phyloP scores from a whole-genome alignment of 495 filamentous ascomycete species.

The Sordaria brevicollis region DNA sequence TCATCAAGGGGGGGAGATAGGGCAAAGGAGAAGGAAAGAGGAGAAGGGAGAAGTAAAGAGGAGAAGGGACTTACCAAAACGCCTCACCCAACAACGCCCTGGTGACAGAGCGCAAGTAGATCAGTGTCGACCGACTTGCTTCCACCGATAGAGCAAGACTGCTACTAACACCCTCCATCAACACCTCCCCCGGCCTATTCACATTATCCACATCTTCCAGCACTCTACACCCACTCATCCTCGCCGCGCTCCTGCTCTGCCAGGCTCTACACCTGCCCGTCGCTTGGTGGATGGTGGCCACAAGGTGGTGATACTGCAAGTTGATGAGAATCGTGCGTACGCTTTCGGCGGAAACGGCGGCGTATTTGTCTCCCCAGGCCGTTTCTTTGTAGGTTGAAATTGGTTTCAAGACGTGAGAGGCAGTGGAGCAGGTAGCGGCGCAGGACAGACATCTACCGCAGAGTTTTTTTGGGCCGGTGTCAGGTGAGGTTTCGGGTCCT shows the following conservation, averaged over 20 bases:
- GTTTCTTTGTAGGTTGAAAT: no score
- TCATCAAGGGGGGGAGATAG: neutral
- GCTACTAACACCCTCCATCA: conserved; percentile 35
- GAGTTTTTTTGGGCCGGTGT: no score
- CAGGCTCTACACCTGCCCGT: conserved; percentile 36
- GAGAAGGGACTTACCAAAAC: conserved; percentile 32
- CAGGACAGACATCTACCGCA: no score
- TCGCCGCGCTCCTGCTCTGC: neutral
- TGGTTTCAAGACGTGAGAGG: no score
- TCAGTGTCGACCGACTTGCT: conserved; percentile 40
- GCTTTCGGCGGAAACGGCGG: neutral
- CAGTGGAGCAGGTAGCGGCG: no score
- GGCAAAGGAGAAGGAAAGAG: neutral
- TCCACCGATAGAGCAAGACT: conserved; percentile 41
- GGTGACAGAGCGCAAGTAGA: conserved; percentile 33
- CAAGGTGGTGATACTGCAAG: conserved; percentile 42
- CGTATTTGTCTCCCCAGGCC: neutral
- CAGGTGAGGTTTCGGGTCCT: no score
- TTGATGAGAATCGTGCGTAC: conserved; percentile 38
- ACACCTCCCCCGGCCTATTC: conserved; percentile 9
- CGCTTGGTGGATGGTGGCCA: conserved; percentile 42
- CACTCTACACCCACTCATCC: conserved; percentile 3
- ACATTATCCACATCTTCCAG: conserved; percentile 11
- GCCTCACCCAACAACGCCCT: conserved; percentile 33
- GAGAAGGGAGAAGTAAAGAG: neutral